A percentile compares a stretch with the other conserved stretches of the same genome.
Conservation (phyloP, 495 filamentous ascomycete genomes). For the Neurospora hispaniola region DNA sequence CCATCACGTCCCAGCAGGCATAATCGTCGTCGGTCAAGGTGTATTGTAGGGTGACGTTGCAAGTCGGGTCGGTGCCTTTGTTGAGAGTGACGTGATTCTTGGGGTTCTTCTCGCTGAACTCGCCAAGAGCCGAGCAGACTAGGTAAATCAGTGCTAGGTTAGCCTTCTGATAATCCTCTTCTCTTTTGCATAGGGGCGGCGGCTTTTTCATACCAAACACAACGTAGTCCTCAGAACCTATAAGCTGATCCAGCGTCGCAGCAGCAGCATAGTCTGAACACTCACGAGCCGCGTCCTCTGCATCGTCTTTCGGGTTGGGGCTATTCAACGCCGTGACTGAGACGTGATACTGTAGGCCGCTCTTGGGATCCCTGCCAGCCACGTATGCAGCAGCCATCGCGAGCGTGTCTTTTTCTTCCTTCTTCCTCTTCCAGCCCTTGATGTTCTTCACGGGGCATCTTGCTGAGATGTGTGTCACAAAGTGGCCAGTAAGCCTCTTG, state of each 20-base stretch:
- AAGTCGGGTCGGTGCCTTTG: not conserved
- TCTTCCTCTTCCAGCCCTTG: not conserved
- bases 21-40: not conserved
- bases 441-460: not conserved
- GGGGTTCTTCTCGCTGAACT: not conserved
- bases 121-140: not conserved
- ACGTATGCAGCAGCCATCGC: not conserved
- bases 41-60: not conserved
- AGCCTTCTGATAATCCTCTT: not conserved
- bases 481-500: not conserved
- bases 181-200: not conserved
- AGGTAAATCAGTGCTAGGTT: not conserved
- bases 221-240: not conserved
- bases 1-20: not conserved
- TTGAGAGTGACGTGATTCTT: not conserved
- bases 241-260: not conserved
- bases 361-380: not conserved
- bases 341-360: not conserved
- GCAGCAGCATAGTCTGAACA: not conserved
- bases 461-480: not conserved
- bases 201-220: not conserved
- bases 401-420: not conserved
- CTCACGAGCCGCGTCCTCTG: not conserved
- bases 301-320: not conserved
- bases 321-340: not conserved